Evolutionary conservation across 148 eudicot genomes (phyloP).

Genomic region (Bassia scoparia): DNA sequence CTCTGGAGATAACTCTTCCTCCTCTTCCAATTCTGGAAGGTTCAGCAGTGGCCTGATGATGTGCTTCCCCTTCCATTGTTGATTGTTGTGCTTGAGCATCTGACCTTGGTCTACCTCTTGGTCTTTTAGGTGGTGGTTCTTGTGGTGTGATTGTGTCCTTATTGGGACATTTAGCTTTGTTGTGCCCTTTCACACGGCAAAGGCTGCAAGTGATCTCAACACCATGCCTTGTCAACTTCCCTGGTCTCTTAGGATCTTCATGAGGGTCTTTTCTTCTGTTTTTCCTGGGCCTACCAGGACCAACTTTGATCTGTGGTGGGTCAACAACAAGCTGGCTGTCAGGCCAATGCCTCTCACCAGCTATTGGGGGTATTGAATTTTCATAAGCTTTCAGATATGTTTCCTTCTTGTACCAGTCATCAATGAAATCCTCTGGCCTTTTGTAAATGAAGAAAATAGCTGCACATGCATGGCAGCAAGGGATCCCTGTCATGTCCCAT

Average conservation of each 20-base stretch:
- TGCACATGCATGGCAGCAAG: conserved; percentile 10
- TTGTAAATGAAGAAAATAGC: neutral
- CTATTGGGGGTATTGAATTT: neutral
- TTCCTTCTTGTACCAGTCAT: neutral
- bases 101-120: neutral
- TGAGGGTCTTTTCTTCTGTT: neutral
- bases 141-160: neutral
- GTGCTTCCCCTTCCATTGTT: too few relatives aligned
- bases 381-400: neutral
- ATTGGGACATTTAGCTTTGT: neutral
- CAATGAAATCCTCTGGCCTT: neutral
- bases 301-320: neutral
- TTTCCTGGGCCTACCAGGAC: neutral
- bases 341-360: neutral
- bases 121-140: neutral
- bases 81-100: too few relatives aligned
- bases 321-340: neutral
- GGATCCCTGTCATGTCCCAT: neutral
- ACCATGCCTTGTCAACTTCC: neutral
- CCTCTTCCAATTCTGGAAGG: too few relatives aligned
- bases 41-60: too few relatives aligned
- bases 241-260: neutral
- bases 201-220: neutral
- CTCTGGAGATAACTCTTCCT: too few relatives aligned
- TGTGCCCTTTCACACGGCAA: neutral